phyloP scores from a whole-genome alignment of 2,329 filamentous ascomycete species.

The Curvularia hawaiiensis region DNA sequence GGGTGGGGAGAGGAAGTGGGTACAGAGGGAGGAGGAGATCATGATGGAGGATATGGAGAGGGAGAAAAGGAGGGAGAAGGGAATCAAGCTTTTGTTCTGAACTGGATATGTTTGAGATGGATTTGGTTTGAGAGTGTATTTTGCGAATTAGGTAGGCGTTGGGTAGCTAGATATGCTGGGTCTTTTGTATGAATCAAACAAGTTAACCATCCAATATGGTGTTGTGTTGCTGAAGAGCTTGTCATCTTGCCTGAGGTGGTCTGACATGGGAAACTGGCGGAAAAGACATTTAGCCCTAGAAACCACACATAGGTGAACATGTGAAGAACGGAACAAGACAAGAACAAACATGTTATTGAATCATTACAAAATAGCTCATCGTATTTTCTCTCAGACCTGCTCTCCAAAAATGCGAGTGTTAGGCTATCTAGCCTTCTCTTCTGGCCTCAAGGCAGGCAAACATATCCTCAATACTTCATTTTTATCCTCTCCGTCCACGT shows the following conservation, averaged over 20 bases:
- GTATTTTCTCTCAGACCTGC: neutral
- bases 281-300: neutral
- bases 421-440: neutral
- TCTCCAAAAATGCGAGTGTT: neutral
- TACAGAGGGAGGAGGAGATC: neutral
- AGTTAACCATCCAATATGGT: neutral
- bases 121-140: no score
- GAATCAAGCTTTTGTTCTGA: neutral
- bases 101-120: neutral
- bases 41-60: neutral
- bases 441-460: neutral
- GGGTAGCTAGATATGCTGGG: neutral
- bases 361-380: constrained; percentile 6
- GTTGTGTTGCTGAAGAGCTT: neutral
- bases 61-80: neutral
- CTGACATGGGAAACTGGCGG: neutral
- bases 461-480: neutral
- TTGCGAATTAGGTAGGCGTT: no score
- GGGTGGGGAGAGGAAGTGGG: neutral
- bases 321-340: neutral
- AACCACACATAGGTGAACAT: neutral
- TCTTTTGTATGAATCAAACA: neutral
- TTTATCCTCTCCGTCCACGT: neutral
- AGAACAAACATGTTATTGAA: neutral
- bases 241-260: neutral